A percentile compares a stretch with the other conserved stretches of the same genome.
Evolutionary conservation across 2,329 filamentous ascomycete species (phyloP).

Genomic region (Fusarium musae): DNA sequence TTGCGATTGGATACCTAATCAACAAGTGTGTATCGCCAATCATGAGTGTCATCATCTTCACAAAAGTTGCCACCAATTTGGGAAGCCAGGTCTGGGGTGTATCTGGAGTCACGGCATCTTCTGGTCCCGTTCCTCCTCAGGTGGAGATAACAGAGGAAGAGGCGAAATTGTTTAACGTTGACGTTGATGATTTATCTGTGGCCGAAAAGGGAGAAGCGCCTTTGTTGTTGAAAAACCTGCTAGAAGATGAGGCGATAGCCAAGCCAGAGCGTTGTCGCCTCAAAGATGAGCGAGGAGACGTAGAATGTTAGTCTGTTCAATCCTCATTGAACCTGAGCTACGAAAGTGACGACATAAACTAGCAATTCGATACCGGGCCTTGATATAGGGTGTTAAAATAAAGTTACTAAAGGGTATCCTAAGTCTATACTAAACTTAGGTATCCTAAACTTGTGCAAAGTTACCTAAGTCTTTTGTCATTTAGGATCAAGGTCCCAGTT

Average conservation of each 20-base stretch:
- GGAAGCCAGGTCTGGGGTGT: conserved; percentile 40
- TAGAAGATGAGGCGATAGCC: not conserved
- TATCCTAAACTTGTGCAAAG: no score
- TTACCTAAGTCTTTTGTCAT: no score
- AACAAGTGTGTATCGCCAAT: conserved; percentile 37
- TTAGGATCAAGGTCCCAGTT: no score
- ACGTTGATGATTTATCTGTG: conserved; percentile 1
- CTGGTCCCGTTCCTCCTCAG: conserved; percentile 3
- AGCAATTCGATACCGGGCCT: not conserved
- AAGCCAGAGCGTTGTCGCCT: conserved; percentile 2
- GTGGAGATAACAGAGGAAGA: not conserved
- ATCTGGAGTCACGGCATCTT: conserved; percentile 37
- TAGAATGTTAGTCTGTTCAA: conserved; percentile 18
- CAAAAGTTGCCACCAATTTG: conserved; percentile 37
- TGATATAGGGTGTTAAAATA: no score
- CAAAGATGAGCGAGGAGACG: conserved; percentile 4
- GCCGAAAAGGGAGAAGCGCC: conserved; percentile 23
- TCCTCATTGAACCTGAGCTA: conserved; percentile 27
- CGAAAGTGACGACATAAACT: conserved; percentile 35
- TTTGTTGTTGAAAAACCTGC: accelerated
- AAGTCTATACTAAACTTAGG: no score
- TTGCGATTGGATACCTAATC: conserved; percentile 28
- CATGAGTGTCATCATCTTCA: conserved; percentile 40
- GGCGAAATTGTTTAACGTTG: not conserved
- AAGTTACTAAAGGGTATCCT: no score